phyloP scores from a whole-genome alignment of 305 asterid species.

The Stenogyne calaminthoides region DNA sequence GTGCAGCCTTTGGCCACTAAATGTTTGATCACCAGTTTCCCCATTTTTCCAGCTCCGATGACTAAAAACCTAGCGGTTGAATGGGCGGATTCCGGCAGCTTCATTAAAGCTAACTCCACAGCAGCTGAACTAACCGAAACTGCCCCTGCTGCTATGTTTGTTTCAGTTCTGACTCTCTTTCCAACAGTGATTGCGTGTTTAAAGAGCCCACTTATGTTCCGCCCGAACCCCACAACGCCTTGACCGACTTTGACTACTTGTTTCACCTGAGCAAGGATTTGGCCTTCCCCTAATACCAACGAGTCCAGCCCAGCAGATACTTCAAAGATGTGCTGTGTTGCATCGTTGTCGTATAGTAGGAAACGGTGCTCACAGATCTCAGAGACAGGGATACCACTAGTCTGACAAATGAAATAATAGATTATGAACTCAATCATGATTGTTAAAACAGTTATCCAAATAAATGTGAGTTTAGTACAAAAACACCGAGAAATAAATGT shows the following conservation, averaged over 20 bases:
- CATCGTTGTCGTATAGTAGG: constrained; percentile 82
- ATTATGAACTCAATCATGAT: constrained; percentile 24
- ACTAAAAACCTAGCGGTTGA: constrained; percentile 72
- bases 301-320: constrained; percentile 98
- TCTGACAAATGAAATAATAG: constrained; percentile 52
- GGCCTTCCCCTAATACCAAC: constrained; percentile 94
- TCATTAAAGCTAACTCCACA: constrained; percentile 90
- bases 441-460: background rate
- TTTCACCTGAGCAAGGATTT: constrained; percentile 94
- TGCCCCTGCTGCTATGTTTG: constrained; percentile 93
- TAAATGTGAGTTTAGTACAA: background rate
- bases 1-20: constrained; percentile 93
- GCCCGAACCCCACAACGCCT: constrained; percentile 85
- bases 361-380: constrained; percentile 93
- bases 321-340: constrained; percentile 91
- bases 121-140: constrained; percentile 99
- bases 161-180: constrained; percentile 91
- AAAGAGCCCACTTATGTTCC: constrained; percentile 96
- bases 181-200: constrained; percentile 98
- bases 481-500: background rate
- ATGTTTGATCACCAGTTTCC: constrained; percentile 97
- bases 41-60: constrained; percentile 98
- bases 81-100: constrained; percentile 79
- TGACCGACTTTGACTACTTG: constrained; percentile 97
- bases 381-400: constrained; percentile 78